Base-by-base conservation (phyloP, 805 yeast genomes). In the Saccharomyces kudriavzevii region DNA sequence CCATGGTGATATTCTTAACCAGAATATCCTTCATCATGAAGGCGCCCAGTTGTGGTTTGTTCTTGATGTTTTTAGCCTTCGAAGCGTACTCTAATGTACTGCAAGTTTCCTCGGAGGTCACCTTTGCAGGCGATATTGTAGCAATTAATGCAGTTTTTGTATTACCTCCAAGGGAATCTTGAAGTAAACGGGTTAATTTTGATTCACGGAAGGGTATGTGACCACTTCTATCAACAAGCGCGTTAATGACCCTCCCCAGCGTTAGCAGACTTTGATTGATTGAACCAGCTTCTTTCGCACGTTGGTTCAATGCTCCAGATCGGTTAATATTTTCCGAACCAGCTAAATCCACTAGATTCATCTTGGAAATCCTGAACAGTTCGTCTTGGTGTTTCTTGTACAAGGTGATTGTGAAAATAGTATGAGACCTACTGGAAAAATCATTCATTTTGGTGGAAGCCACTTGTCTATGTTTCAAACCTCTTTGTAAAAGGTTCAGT, bases 201-300 rank as follows among this genome's bases (percentile, higher is more conserved):
- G 92, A 86, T 63, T 87, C 94, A 61, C 95, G 70, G 65, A 89
- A 90, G 0, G 98, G 97, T 29, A 92, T 81, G 66, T 89, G 96
- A 2, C 78, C 70, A 20, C 77, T 74, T 47, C 78, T 77, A 60
- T 83, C 89, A 1, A 82, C 87, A 20, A 85, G 69, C 0, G 83
- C 76, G 66, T 86, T 90, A 22, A 92, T 91, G 1, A 92, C 97
- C 56, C 96, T 76, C 1, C 98, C 98, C 46, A 92, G 75, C 0
- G 97, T 85, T 40, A 92, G 72, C 51, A 92, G 74, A 68, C 95
- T 85, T 68, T 89, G 96, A 69, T 92, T 92, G 50, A 91, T 91
- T 20, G 89, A 82, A 0, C 97, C 97, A 0, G 97, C 96, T 65
- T 92, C 99, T 59, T 89, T 83, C 0, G 96, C 97, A 47, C 96